Base-by-base conservation (phyloP, 192 early-diverging fungal species). In the Rhizophagus prolifer region DNA sequence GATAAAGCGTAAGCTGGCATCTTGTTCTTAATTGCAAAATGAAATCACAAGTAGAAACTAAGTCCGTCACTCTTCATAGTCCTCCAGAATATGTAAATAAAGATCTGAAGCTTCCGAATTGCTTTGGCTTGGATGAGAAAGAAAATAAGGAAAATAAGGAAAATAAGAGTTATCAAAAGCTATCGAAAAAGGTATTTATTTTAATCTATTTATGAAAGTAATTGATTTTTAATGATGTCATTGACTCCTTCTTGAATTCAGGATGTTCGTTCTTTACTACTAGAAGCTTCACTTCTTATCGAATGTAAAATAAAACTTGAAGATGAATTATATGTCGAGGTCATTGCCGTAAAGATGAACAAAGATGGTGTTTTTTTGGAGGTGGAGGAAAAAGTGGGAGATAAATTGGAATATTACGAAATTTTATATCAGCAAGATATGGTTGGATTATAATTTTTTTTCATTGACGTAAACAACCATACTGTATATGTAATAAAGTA, bases 351-450 rank as follows among this genome's bases (percentile, higher is more conserved):
- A 69, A 69, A 41, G 67, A 69, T 69, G 67, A 69, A 41, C 36
- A 1, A 69, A 0, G 67, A 41, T n/a, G 38, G 30, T 69, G 36
- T 69, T 34, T 69, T 46, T 69, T 69, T 69, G 1, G 36, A 69
- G 67, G 36, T 34, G 67, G 67, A 69, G 26, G 36, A 69, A 69
- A 69, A 69, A 69, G 67, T 69, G 67, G 46, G 36, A 21, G 67
- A 1, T 69, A 2, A 69, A 69, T 69, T 41, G 67, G 21, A 69
- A 69, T 69, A 69, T 69, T 69, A 38, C 30, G 67, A 69, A 69
- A 69, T 69, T 69, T 23, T 12, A 1, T 69, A 69, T 69, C 25
- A 69, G 67, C 1, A 69, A 69, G 67, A 28, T 69, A 69, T 69
- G 34, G 67, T 69, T 69, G 67, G 67, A 41, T 0, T 69, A 23